These are phyloP conservation scores for Trametes maxima DNA, from an alignment of 768 basidiomycete genomes.

Conservation along the genomic window DNA sequence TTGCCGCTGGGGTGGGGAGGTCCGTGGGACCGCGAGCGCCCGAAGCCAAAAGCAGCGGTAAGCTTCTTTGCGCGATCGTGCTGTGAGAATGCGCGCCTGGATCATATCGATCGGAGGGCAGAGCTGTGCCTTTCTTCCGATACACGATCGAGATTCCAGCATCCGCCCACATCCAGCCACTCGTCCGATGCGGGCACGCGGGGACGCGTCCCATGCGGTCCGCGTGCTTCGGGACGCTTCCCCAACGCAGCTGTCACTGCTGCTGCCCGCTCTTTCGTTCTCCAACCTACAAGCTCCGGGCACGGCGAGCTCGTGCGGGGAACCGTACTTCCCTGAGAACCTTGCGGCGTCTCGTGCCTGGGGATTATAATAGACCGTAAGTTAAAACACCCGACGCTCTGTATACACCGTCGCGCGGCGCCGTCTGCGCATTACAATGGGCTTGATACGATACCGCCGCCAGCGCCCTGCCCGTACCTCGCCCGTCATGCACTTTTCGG, in stretches of 20 bases:
- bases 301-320: slow-evolving; percentile 6
- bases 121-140: slow-evolving; percentile 18
- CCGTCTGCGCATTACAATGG: slow-evolving; percentile 1
- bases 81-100: slow-evolving; percentile 10
- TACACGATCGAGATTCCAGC: slow-evolving; percentile 16
- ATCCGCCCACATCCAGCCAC: background rate
- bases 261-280: slow-evolving; percentile 6
- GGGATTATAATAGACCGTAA: slow-evolving; percentile 18
- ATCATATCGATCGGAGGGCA: slow-evolving; percentile 18
- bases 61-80: slow-evolving; percentile 19
- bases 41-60: background rate
- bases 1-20: background rate
- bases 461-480: background rate
- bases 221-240: slow-evolving; percentile 18
- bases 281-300: slow-evolving; percentile 1
- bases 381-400: slow-evolving; percentile 19
- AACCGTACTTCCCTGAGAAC: slow-evolving; percentile 11
- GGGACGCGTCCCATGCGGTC: slow-evolving; percentile 21
- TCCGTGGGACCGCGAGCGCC: background rate
- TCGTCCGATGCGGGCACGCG: slow-evolving; percentile 14
- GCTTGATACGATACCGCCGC: background rate
- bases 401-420: slow-evolving; percentile 1
- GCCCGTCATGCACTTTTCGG: slow-evolving; percentile 30
- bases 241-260: slow-evolving; percentile 12
- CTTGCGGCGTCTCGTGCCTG: slow-evolving; percentile 16